Conservation (phyloP, 257 asterid genomes). For the Agastache rugosa region DNA sequence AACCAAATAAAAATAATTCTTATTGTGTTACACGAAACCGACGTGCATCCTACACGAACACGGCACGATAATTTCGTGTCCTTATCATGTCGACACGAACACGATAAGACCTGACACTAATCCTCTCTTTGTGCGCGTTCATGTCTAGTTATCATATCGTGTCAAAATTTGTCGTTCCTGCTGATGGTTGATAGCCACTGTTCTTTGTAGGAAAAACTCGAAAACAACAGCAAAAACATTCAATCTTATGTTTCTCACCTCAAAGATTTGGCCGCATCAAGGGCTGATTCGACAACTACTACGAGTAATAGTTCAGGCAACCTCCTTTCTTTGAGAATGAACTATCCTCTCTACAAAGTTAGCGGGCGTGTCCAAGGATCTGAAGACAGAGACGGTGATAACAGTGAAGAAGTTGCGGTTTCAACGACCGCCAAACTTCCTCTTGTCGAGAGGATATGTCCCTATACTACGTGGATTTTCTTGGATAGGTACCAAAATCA, state of each 20-base stretch:
- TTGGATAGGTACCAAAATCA: slow-evolving; percentile 63
- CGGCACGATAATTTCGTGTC: no score
- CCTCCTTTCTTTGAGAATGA: slow-evolving; percentile 67
- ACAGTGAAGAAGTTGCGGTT: slow-evolving; percentile 64
- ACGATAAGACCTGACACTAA: no score
- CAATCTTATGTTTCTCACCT: slow-evolving; percentile 57
- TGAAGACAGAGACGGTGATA: slow-evolving; percentile 60
- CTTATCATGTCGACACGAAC: no score
- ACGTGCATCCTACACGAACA: no score
- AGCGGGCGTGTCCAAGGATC: slow-evolving; percentile 57
- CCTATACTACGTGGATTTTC: slow-evolving; percentile 94
- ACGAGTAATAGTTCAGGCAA: slow-evolving; percentile 49
- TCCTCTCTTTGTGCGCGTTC: no score
- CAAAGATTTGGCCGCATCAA: slow-evolving; percentile 56
- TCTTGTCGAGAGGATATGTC: slow-evolving; percentile 65
- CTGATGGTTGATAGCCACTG: slow-evolving; percentile 27
- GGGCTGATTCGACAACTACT: slow-evolving; percentile 47
- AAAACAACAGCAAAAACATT: slow-evolving; percentile 56
- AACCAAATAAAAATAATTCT: no score
- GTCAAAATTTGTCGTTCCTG: no score
- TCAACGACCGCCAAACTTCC: slow-evolving; percentile 75
- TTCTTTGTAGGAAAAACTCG: slow-evolving; percentile 61
- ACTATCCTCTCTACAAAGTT: slow-evolving; percentile 65
- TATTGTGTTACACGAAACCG: no score
- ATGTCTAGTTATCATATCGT: no score